These are phyloP conservation scores for Podila horticola DNA, from an alignment of 192 early-diverging fungal species.

Conservation along the genomic window DNA sequence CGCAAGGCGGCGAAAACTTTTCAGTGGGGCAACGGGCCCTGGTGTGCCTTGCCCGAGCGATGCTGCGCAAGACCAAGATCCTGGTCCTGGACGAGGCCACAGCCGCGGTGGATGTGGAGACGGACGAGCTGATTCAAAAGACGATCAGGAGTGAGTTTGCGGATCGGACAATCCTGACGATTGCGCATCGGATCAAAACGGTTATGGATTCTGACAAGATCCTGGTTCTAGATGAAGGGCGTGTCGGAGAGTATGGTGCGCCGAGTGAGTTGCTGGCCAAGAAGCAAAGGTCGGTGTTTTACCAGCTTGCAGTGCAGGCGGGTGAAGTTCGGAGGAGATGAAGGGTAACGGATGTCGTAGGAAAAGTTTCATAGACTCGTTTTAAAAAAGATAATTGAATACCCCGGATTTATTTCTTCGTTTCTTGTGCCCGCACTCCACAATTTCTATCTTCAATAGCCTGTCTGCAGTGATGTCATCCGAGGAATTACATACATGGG, in stretches of 20 bases:
- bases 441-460: too few relatives aligned
- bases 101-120: constrained; percentile 80
- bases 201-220: constrained; percentile 89
- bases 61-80: constrained; percentile 66
- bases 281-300: constrained; percentile 13
- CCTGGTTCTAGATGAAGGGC: constrained; percentile 82
- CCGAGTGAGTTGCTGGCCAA: constrained; percentile 19
- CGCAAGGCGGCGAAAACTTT: constrained; percentile 85
- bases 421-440: too few relatives aligned
- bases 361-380: too few relatives aligned
- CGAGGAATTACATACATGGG: too few relatives aligned
- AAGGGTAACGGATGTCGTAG: too few relatives aligned
- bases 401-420: too few relatives aligned
- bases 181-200: constrained; percentile 90
- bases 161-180: constrained; percentile 86
- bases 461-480: too few relatives aligned
- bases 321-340: constrained; percentile 11
- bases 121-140: constrained; percentile 86
- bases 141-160: constrained; percentile 82
- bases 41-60: constrained; percentile 73
- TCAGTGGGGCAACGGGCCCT: constrained; percentile 82
- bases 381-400: too few relatives aligned
- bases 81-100: constrained; percentile 57
- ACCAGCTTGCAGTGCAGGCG: constrained; percentile 18
- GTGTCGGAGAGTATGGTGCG: constrained; percentile 58